phyloP scores from a whole-genome alignment of 129 eudicot species.

The Tagetes patula region DNA sequence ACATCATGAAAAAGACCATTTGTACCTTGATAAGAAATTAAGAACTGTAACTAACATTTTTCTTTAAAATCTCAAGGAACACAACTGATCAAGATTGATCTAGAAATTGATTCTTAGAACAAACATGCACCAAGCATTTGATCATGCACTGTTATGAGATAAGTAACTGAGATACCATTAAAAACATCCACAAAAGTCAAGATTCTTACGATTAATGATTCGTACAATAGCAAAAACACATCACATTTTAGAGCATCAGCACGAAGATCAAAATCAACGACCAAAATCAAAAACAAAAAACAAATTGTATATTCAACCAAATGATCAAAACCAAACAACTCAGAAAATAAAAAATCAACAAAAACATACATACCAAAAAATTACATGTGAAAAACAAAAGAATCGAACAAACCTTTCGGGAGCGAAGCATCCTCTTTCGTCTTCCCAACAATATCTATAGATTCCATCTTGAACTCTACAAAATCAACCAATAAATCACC shows the following conservation, averaged over 20 bases:
- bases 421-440: slow-evolving; percentile 95
- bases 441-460: slow-evolving; percentile 87
- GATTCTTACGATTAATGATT: neutral
- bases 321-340: slow-evolving; percentile 2
- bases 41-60: no score
- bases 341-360: neutral
- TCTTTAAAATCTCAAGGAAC: no score
- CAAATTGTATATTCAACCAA: neutral
- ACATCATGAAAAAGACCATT: neutral
- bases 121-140: neutral
- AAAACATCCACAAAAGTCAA: neutral
- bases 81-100: neutral
- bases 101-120: neutral
- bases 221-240: no score
- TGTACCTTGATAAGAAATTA: neutral
- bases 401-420: slow-evolving; percentile 67
- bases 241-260: neutral
- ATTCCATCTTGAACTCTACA: slow-evolving; percentile 59
- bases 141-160: no score
- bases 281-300: neutral
- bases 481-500: slow-evolving; percentile 10
- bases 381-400: neutral
- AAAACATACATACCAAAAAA: neutral
- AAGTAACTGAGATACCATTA: neutral
- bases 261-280: neutral